Conservation (phyloP, 495 filamentous ascomycete genomes). For the Trypethelium eluteriae region DNA sequence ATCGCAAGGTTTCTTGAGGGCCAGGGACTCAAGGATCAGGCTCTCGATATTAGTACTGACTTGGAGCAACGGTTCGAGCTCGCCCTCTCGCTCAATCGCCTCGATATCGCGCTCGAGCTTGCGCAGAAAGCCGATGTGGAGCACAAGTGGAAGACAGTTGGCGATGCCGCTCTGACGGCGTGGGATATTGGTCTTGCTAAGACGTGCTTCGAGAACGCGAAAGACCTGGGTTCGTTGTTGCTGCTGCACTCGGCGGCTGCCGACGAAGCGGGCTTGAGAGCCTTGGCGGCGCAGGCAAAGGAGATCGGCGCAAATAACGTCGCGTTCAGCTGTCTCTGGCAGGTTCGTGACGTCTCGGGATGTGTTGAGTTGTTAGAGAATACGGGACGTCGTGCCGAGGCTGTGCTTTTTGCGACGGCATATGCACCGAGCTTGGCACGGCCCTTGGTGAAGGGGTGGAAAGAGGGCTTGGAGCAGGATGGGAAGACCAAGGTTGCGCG, state of each 20-base stretch:
- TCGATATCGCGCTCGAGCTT: constrained; percentile 77
- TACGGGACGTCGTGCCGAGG: constrained; percentile 73
- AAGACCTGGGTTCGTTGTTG: constrained; percentile 81
- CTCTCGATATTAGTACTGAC: constrained; percentile 92
- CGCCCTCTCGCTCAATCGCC: constrained; percentile 71
- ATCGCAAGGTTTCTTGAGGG: constrained; percentile 97
- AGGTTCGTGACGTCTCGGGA: constrained; percentile 69
- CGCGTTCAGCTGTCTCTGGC: constrained; percentile 84
- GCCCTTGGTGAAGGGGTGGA: constrained; percentile 68
- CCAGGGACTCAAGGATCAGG: constrained; percentile 91
- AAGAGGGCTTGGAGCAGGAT: constrained; percentile 62
- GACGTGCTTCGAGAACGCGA: constrained; percentile 84
- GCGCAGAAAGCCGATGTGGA: constrained; percentile 76
- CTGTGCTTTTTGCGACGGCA: constrained; percentile 85
- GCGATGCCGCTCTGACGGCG: constrained; percentile 75
- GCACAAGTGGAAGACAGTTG: constrained; percentile 95
- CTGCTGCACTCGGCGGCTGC: constrained; percentile 77
- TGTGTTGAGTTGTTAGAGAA: constrained; percentile 73
- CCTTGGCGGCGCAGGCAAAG: constrained; percentile 65
- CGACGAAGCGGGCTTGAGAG: constrained; percentile 62
- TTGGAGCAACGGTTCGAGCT: constrained; percentile 95
- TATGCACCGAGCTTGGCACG: constrained; percentile 77
- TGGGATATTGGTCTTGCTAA: constrained; percentile 86
- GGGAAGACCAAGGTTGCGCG: constrained; percentile 79
- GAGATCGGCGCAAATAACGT: constrained; percentile 77